Base-by-base conservation (phyloP, 1,139 yeast genomes). In the Protomyces lactucae-debilis region DNA sequence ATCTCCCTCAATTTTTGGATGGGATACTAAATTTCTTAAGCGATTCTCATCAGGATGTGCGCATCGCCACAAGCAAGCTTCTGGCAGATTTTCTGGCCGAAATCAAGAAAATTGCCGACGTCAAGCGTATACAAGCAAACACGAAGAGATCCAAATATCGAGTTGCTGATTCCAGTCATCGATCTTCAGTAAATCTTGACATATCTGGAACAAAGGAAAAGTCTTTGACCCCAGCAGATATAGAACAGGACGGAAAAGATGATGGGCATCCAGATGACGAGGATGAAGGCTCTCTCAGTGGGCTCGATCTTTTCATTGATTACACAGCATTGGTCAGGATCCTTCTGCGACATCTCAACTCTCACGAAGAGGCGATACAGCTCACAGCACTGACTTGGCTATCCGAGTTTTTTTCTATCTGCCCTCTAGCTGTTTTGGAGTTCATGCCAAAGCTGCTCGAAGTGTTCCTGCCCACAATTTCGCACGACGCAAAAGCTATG, bases 1-100 rank as follows among this genome's bases (percentile, higher is more conserved):
- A 88, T 72, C 78, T 95, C 59, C 97, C 99, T 0, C 88, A 90
- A 56, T 90, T 93, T 73, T 79, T 95, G 55, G 95, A 92, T 63
- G 97, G 97, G 0, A 78, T 95, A 65, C 79, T 93, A 63, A 82
- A 85, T 39, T 93, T 90, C 73, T 78, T 93, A 65, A 88, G 90
- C 69, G 93, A 88, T 70, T 81, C 95, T 0, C 92, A 92, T 66
- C 85, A 86, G 56, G 99, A 93, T 73, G 96, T 95, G 4, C 80
- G 96, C 67, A 85, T 87, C 3, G 92, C 90, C 57, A 91, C 98
- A 0, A 89, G 87, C 68, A 85, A 87, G 57, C 82, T 91, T 37
- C 76, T 95, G 67, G 88, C 86, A 68, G 82, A 84, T 5, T 84
- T 95, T 68, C 78, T 93, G 55, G 88, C 86, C 69, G 99, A 93